Base-by-base conservation (phyloP, 768 basidiomycete species). In the Sistotremastrum suecicum region DNA sequence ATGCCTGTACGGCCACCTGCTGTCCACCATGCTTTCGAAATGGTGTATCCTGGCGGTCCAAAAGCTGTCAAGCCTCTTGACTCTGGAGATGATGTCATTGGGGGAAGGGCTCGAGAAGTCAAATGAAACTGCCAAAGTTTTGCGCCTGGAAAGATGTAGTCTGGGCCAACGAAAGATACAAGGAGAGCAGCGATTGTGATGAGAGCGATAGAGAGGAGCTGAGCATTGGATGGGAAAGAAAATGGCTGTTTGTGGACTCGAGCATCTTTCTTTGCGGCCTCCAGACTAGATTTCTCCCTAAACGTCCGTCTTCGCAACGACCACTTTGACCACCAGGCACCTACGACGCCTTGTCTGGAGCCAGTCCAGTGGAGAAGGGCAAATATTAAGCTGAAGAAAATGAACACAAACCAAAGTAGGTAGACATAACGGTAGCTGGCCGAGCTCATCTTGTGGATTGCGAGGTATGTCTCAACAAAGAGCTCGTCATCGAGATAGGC, bases 1-100 rank as follows among this genome's bases (percentile, higher is more conserved):
- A 80, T 64, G 0, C 85, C 84, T 12, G 74, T 70, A 33, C 83
- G 63, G 11, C 68, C 71, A n/a, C 74, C 78, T 1, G 75, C 68
- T 0, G 80, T 77, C 85, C 85, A 88, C 62, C 75, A 74, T 1
- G 76, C 68, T 58, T 83, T 83, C 40, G 56, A 51, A 47, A 87
- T 80, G 11, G 76, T 79, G 57, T 74, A 73, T 51, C 71, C 67
- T 3, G 78, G 72, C 35, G 66, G 61, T 46, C 53, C 68, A 42
- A 56, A 66, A 41, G 53, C 20, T 20, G 20, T 20, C 20, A 20
- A 20, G 20, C 20, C 20, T 20, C 20, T 20, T 56, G 53, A 63
- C 70, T 3, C 56, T 56, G 7, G 62, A 60, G 3, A 58, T 52
- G 34, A 50, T 51, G 37, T 63, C 65, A 29, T 52, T 53, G 39